Evolutionary conservation across 257 asterid genomes (phyloP), one percentile per base, ranked within the genome.

Genomic region (Solanum okadae): DNA sequence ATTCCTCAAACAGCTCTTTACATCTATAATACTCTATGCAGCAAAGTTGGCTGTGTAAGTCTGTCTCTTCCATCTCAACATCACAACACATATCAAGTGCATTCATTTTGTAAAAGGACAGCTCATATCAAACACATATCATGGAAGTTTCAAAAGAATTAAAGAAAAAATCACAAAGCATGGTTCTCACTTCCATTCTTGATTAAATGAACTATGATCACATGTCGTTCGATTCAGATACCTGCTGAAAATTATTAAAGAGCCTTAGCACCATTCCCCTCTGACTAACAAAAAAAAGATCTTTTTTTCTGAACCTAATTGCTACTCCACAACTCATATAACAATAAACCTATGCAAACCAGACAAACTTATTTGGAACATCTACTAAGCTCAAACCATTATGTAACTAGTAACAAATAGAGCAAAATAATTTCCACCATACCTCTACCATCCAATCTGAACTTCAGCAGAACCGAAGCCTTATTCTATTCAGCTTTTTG

Each of bases 401-500:
- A 46, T 27, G 40, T 9, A 10, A 18, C 85, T 81, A 46, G n/a
- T 81, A 81, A 44, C 25, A 44, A 7, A 46, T 81, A 81, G 2
- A 81, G 68, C 29, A 29, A 46, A 81, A 22, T n/a, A 81, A 16
- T 27, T 81, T 29, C 68, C 85, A 29, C 27, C 85, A 46, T 81
- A 81, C 78, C 87, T 85, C 63, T 52, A 52, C 63, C 63, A 52
- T 52, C 63, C 63, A 52, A 52, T 52, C 63, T 52, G 63, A 52
- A 52, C 63, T 52, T 52, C 56, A 85, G 77, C 77, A 11, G n/a
- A 87, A 38, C 49, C 44, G 20, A 20, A 42, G 2, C 89, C 84
- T 42, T 67, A 49, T 56, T 84, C 29, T 8, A 12, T 5, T 89
- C 88, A 95, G 61, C 89, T 90, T 88, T 92, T 94, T 1, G 94